Conservation (phyloP, 257 asterid genomes). For the Gentiana dahurica region DNA sequence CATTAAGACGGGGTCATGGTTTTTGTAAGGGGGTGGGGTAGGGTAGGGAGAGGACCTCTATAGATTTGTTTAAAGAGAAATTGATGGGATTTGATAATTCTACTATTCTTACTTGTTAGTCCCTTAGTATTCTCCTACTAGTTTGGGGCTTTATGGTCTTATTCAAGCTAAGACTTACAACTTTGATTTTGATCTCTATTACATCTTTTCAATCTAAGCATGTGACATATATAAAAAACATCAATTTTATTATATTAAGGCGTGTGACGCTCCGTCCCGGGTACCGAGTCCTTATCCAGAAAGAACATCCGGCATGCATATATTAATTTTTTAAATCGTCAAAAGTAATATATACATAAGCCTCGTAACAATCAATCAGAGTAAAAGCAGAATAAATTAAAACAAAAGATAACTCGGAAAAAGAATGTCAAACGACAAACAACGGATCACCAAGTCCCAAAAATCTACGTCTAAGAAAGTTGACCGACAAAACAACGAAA, state of each 20-base stretch:
- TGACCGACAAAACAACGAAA: too few species aligned
- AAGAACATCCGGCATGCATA: too few species aligned
- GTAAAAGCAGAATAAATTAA: too few species aligned
- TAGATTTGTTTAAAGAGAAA: slow-evolving; percentile 31
- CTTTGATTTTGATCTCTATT: neutral
- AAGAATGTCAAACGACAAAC: too few species aligned
- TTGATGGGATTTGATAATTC: slow-evolving; percentile 33
- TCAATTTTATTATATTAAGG: neutral
- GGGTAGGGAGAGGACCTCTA: neutral
- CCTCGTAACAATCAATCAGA: too few species aligned
- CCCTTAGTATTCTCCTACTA: slow-evolving; percentile 9
- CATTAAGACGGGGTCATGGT: neutral
- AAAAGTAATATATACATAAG: too few species aligned
- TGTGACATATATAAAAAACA: neutral
- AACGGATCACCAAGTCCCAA: too few species aligned
- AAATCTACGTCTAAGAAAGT: too few species aligned
- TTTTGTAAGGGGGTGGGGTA: neutral
- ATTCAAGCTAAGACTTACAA: neutral
- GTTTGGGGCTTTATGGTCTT: slow-evolving; percentile 9
- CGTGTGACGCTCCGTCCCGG: neutral
- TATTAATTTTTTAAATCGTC: too few species aligned
- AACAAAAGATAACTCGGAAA: too few species aligned
- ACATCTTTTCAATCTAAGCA: neutral
- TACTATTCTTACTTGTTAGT: neutral
- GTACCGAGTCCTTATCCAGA: neutral